phyloP scores from a whole-genome alignment of 164 flowering plant genomes.

The Aristolochia contorta region DNA sequence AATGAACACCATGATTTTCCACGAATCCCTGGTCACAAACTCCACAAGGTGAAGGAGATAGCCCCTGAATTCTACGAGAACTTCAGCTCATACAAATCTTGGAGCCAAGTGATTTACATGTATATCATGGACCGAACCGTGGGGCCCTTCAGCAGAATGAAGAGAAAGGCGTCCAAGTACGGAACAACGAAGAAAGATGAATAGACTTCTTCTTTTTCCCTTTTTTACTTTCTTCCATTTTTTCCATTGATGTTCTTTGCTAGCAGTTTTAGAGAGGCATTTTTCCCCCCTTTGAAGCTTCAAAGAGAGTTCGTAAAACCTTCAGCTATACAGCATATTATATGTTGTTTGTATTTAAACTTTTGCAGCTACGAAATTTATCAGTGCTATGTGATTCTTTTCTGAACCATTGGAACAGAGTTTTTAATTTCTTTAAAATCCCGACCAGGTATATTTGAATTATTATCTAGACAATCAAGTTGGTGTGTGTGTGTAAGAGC shows the following conservation, averaged over 20 bases:
- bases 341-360: too few species aligned
- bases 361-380: too few species aligned
- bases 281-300: background rate
- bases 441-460: slow-evolving; percentile 7
- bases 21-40: slow-evolving; percentile 81
- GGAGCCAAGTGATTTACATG: slow-evolving; percentile 97
- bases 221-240: background rate
- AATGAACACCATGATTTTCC: slow-evolving; percentile 99
- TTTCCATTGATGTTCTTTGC: background rate
- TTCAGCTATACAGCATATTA: too few species aligned
- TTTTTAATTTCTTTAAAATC: too few species aligned
- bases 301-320: background rate
- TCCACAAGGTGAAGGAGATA: slow-evolving; percentile 85
- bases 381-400: too few species aligned
- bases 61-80: slow-evolving; percentile 79
- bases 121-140: slow-evolving; percentile 71
- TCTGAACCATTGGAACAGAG: too few species aligned
- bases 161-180: slow-evolving; percentile 36
- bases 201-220: background rate
- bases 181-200: slow-evolving; percentile 4
- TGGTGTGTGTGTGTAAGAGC: too few species aligned
- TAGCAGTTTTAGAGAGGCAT: background rate
- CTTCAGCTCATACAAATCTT: slow-evolving; percentile 59
- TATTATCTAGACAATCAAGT: too few species aligned
- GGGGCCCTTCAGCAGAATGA: slow-evolving; percentile 92